A percentile compares a stretch with the other conserved stretches of the same genome.
Evolutionary conservation across 331 rosid genomes (phyloP).

Genomic region (Phaseolus coccineus): DNA sequence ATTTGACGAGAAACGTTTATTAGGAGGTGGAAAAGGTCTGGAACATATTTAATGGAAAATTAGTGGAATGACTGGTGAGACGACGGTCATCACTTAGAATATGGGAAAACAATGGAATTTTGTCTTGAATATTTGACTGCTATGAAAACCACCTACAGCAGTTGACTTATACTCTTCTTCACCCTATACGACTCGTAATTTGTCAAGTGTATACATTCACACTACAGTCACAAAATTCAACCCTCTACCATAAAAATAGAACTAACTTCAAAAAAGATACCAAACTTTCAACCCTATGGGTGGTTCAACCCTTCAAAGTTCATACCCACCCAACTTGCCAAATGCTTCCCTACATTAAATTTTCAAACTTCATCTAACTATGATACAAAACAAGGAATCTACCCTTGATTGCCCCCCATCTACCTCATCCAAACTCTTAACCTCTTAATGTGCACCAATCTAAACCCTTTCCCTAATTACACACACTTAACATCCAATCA

Average conservation of each 20-base stretch:
- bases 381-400: conserved; percentile 54
- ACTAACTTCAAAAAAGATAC: conserved; percentile 29
- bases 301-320: conserved; percentile 65
- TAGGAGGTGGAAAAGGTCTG: neutral
- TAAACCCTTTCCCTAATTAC: conserved; percentile 34
- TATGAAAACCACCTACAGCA: neutral
- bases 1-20: neutral
- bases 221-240: conserved; percentile 30
- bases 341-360: neutral
- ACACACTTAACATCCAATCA: conserved; percentile 27
- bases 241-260: conserved; percentile 9
- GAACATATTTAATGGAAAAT: neutral
- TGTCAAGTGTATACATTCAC: conserved; percentile 46
- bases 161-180: conserved; percentile 44
- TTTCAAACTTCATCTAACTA: conserved; percentile 41
- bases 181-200: conserved; percentile 43
- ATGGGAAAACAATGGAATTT: conserved; percentile 11
- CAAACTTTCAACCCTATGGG: conserved; percentile 62
- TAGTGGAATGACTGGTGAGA: conserved; percentile 1
- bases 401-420: conserved; percentile 46
- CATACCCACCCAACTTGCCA: conserved; percentile 43
- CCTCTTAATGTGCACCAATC: conserved; percentile 28
- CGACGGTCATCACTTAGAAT: too few relatives aligned
- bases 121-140: conserved; percentile 7
- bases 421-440: conserved; percentile 52